Conservation (phyloP, 225 moss, liverwort and hornwort genomes). For the Bryoerythrophyllum caledonicum region DNA sequence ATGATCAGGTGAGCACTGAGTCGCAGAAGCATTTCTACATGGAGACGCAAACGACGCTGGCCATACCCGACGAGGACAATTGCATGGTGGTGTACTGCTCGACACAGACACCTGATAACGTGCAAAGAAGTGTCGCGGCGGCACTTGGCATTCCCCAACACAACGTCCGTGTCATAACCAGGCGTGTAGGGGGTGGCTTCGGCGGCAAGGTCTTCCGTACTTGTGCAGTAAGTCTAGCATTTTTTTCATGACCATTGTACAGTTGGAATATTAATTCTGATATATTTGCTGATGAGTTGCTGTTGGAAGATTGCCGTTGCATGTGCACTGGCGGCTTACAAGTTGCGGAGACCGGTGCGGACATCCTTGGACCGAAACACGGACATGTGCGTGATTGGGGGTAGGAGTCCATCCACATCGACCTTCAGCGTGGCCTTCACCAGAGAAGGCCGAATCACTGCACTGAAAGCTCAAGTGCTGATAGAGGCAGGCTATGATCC, state of each 20-base stretch:
- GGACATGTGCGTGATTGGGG: slow-evolving; percentile 47
- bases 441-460: slow-evolving; percentile 49
- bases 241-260: neutral
- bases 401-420: slow-evolving; percentile 55
- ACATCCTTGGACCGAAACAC: slow-evolving; percentile 59
- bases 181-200: slow-evolving; percentile 65
- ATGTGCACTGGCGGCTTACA: slow-evolving; percentile 58
- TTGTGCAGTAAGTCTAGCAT: slow-evolving; percentile 4
- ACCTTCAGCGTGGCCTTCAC: slow-evolving; percentile 60
- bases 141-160: slow-evolving; percentile 51
- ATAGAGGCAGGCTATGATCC: slow-evolving; percentile 41
- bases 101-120: slow-evolving; percentile 38
- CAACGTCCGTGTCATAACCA: slow-evolving; percentile 57
- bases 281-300: neutral
- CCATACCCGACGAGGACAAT: slow-evolving; percentile 66
- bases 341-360: slow-evolving; percentile 56
- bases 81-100: slow-evolving; percentile 58
- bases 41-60: slow-evolving; percentile 58
- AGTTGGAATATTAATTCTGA: neutral
- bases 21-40: slow-evolving; percentile 67
- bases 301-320: slow-evolving; percentile 50
- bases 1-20: slow-evolving; percentile 35
- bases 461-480: slow-evolving; percentile 36
- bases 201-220: slow-evolving; percentile 52
- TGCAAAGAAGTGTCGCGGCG: slow-evolving; percentile 37